Evolutionary conservation across 768 basidiomycete genomes (phyloP).

Genomic region (Leccinellum rugosiceps): DNA sequence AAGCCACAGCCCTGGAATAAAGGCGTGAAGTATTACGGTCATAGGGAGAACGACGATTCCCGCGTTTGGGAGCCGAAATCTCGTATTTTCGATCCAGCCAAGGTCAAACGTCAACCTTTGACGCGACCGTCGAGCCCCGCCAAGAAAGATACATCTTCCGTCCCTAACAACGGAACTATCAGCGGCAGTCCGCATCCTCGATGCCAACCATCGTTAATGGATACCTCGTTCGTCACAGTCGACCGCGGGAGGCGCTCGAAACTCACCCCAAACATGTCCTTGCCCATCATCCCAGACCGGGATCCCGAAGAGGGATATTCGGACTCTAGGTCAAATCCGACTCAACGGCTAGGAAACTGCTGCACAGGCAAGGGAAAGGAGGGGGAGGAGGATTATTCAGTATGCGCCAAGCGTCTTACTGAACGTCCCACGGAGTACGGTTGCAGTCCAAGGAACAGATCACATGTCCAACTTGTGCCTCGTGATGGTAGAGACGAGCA

Average conservation of each 20-base stretch:
- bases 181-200: not conserved
- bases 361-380: slow-evolving; percentile 1
- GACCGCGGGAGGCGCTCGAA: slow-evolving; percentile 20
- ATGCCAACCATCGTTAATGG: not conserved
- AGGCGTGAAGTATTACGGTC: slow-evolving; percentile 22
- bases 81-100: slow-evolving; percentile 26
- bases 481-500: slow-evolving; percentile 7
- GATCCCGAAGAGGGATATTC: not conserved
- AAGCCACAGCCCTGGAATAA: slow-evolving; percentile 1
- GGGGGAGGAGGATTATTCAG: not conserved
- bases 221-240: slow-evolving; percentile 18
- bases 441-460: slow-evolving; percentile 10
- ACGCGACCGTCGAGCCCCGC: slow-evolving; percentile 24
- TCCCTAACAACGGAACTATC: not conserved
- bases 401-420: not conserved
- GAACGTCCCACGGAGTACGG: not conserved
- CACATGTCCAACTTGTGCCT: slow-evolving; percentile 23
- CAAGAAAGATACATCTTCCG: slow-evolving; percentile 3
- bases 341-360: not conserved
- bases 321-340: not conserved
- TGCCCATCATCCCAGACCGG: slow-evolving; percentile 13
- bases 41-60: slow-evolving; percentile 16
- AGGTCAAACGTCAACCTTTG: slow-evolving; percentile 21
- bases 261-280: slow-evolving; percentile 19
- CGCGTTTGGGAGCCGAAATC: slow-evolving; percentile 27